phyloP scores from a whole-genome alignment of 495 filamentous ascomycete genomes.

The Xylaria grammica region DNA sequence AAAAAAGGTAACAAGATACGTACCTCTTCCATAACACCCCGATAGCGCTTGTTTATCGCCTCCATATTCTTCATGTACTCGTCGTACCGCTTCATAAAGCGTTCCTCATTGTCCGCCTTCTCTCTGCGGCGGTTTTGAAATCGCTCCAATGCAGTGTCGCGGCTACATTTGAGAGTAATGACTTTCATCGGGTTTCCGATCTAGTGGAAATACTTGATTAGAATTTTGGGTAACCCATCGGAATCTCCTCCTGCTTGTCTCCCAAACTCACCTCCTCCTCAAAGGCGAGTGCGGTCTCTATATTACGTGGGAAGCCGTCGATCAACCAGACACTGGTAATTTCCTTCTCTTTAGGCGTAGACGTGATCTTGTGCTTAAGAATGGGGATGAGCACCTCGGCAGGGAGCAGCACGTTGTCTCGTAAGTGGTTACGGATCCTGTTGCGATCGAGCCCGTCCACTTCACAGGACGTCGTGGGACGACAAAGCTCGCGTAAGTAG shows the following conservation, averaged over 20 bases:
- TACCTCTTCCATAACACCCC: neutral
- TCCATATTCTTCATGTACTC: conserved; percentile 33
- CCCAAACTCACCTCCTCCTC: conserved; percentile 31
- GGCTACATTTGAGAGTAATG: conserved; percentile 27
- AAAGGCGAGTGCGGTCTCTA: conserved; percentile 38
- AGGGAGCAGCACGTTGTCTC: conserved; percentile 34
- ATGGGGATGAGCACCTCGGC: conserved; percentile 28
- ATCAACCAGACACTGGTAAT: conserved; percentile 29
- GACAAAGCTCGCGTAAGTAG: conserved; percentile 35
- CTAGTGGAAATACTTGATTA: conserved; percentile 16
- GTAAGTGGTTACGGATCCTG: conserved; percentile 29
- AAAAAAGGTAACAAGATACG: neutral
- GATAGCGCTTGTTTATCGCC: conserved; percentile 22
- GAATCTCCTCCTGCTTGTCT: neutral
- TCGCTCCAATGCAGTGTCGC: conserved; percentile 18
- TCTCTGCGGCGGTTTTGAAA: conserved; percentile 24
- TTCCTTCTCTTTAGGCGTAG: neutral
- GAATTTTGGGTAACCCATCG: neutral
- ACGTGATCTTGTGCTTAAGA: conserved; percentile 29
- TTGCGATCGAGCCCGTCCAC: neutral
- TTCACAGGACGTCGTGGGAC: neutral
- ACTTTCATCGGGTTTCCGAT: conserved; percentile 27
- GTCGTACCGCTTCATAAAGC: conserved; percentile 26
- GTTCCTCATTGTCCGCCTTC: conserved; percentile 18
- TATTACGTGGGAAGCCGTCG: conserved; percentile 47